These are phyloP conservation scores for Blepharisma stoltei DNA, from an alignment of 73 alveolate genomes.

Conservation along the genomic window DNA sequence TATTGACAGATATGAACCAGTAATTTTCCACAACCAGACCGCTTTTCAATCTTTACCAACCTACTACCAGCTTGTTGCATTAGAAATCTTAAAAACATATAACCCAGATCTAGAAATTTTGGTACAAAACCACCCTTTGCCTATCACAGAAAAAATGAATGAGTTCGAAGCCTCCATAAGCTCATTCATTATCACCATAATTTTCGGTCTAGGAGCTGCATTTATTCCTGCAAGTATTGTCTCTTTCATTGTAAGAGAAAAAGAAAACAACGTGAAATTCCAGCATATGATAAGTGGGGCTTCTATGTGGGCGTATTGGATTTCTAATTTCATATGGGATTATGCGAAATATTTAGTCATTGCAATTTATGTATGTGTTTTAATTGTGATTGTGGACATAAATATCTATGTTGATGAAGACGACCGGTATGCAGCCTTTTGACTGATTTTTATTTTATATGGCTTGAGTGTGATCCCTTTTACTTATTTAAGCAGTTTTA, in stretches of 20 bases:
- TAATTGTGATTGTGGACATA: constrained; percentile 35
- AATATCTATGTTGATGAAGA: constrained; percentile 49
- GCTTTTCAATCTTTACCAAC: constrained; percentile 3
- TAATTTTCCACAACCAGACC: constrained; percentile 23
- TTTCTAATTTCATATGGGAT: constrained; percentile 86
- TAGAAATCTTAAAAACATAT: constrained; percentile 34
- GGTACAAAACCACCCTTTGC: constrained; percentile 59
- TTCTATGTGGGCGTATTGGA: constrained; percentile 81
- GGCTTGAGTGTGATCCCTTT: constrained; percentile 89
- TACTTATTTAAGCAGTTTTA: constrained; percentile 72
- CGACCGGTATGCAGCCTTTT: constrained; percentile 51
- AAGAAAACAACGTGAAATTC: constrained; percentile 84
- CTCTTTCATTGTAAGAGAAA: constrained; percentile 77
- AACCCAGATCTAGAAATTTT: constrained; percentile 27
- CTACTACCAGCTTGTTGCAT: constrained; percentile 34
- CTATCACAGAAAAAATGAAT: constrained; percentile 40
- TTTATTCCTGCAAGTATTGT: constrained; percentile 81
- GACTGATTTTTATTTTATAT: constrained; percentile 61
- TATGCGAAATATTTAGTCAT: constrained; percentile 71
- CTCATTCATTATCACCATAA: constrained; percentile 57
- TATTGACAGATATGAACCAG: constrained; percentile 5
- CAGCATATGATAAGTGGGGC: constrained; percentile 75
- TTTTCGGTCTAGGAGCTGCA: constrained; percentile 79
- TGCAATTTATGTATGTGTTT: constrained; percentile 34
- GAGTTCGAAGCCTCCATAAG: constrained; percentile 46